Conservation (phyloP, 805 yeast species). For the Metschnikowia sp. region DNA sequence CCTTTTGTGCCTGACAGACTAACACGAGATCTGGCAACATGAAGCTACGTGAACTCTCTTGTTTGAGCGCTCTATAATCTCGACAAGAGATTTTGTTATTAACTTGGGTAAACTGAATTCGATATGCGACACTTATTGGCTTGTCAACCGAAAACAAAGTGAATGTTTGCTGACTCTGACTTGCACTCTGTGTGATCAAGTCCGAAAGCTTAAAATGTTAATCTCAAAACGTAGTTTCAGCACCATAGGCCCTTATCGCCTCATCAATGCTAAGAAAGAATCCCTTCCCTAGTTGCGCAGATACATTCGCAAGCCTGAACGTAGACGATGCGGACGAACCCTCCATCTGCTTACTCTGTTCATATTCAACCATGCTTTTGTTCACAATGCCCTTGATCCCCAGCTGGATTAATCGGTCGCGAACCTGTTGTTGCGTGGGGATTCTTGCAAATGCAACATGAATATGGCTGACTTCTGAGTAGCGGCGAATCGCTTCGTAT, state of each 20-base stretch:
- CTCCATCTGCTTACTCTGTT: neutral
- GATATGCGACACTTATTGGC: no score
- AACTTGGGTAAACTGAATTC: no score
- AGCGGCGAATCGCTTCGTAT: conserved; percentile 54
- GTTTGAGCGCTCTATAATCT: no score
- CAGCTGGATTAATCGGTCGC: conserved; percentile 48
- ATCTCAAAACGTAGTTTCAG: neutral
- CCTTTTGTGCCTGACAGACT: no score
- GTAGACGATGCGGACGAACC: neutral
- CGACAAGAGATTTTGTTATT: no score
- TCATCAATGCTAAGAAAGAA: conserved; percentile 53
- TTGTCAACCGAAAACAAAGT: neutral
- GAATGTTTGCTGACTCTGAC: no score
- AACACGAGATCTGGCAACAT: no score
- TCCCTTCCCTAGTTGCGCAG: conserved; percentile 21
- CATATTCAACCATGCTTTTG: conserved; percentile 9
- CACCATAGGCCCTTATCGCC: conserved; percentile 43
- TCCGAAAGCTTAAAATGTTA: no score
- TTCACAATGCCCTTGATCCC: conserved; percentile 46
- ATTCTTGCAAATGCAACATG: conserved; percentile 61
- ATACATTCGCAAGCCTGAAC: conserved; percentile 7
- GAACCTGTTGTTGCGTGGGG: conserved; percentile 44
- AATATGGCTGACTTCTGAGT: conserved; percentile 48
- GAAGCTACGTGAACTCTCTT: no score
- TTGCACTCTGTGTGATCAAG: no score